Base-by-base conservation (phyloP, 176 grass and related monocot species). In the Themeda triandra region DNA sequence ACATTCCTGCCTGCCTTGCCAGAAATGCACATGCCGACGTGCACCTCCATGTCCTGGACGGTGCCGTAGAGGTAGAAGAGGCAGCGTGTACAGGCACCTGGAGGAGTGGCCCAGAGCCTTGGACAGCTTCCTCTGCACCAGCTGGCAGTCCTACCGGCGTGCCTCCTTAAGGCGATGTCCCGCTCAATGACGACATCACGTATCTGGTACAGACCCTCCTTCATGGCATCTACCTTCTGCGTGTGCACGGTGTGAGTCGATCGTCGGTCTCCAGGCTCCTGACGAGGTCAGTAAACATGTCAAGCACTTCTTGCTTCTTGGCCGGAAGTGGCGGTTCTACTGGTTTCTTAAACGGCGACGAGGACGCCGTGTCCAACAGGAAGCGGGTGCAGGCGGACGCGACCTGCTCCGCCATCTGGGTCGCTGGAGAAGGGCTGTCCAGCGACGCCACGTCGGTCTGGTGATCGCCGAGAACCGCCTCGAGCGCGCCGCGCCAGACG, bases 261-360 rank as follows among this genome's bases (percentile, higher is more conserved):
- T 84, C 15, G 40, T 92, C 92, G 81, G 62, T 10, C 4, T 32
- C 73, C 6, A 97, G 69, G 87, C 70, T 89, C 86, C 92, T 86
- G 0, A 59, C 73, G n/a, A 94, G 88, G 89, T 97, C 92, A 8
- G 46, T 66, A 81, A 92, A 94, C 90, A 97, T 97, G 77, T 91
- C 90, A 6, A 97, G 84, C 68, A 97, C 90, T 59, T 97, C 90
- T 46, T 97, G 90, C 95, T 81, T 92, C 85, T 75, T 91, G 10
- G 77, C 78, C 78, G 77, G 59, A 1, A 77, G 71, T 27, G 64
- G 66, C 29, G 82, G 29, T 15, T 30, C 58, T 2, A 41, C 70
- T 6, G 93, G 88, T 5, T 84, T 92, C 56, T 78, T 84, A 42
- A 83, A 79, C 8, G 88, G 90, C 54, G 86, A 69, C 8, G 91